A percentile compares a stretch with the other conserved stretches of the same genome.
phyloP scores from a whole-genome alignment of 2,329 filamentous ascomycete genomes.

The Camptophora hylomeconis region DNA sequence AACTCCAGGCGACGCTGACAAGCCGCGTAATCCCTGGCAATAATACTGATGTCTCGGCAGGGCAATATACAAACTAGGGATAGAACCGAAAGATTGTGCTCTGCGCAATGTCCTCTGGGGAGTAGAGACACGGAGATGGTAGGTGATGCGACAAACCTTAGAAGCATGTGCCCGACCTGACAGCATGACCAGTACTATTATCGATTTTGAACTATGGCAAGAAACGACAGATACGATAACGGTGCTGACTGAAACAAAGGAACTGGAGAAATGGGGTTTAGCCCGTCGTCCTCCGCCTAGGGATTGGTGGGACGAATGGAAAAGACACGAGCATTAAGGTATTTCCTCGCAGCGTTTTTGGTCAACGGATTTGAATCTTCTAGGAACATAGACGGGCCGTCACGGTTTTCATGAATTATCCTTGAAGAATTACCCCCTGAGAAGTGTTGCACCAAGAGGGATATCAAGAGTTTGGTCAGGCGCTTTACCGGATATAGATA shows the following conservation, averaged over 20 bases:
- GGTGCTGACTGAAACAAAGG: conserved; percentile 12
- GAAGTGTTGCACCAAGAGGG: too few species aligned
- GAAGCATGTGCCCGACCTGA: too few species aligned
- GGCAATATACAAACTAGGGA: conserved; percentile 11
- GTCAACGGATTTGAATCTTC: not conserved
- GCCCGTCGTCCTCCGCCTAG: conserved; percentile 10
- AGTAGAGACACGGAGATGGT: conserved; percentile 10
- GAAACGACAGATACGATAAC: conserved; percentile 3
- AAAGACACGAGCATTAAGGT: not conserved
- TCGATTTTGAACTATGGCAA: conserved; percentile 17
- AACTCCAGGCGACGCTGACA: too few species aligned
- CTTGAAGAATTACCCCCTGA: conserved; percentile 1
- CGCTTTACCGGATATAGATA: too few species aligned
- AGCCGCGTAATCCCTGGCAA: too few species aligned
- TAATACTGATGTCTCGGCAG: conserved; percentile 2
- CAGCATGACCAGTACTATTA: conserved; percentile 9
- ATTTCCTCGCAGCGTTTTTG: not conserved
- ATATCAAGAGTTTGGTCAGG: too few species aligned
- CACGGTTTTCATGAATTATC: conserved; percentile 1
- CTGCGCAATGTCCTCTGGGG: conserved; percentile 16
- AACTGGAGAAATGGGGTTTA: conserved; percentile 15
- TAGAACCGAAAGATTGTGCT: conserved; percentile 15
- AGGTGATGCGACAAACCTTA: too few species aligned
- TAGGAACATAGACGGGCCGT: conserved; percentile 1
- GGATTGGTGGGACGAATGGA: conserved; percentile 13